phyloP scores from a whole-genome alignment of 2,329 filamentous ascomycete genomes.

The Fusarium transvaalense region DNA sequence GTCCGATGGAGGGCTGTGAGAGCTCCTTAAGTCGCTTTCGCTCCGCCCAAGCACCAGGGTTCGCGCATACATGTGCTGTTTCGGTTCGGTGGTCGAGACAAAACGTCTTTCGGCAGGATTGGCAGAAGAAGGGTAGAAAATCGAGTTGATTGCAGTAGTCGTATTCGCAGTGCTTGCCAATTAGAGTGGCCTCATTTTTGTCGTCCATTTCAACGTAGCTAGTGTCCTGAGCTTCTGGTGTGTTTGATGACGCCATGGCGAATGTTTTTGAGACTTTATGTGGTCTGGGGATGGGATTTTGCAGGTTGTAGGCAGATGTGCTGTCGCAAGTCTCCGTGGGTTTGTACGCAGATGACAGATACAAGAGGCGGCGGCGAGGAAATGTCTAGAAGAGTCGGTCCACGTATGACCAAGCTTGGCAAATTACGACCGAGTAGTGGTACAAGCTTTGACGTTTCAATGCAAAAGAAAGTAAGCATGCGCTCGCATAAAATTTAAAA shows the following conservation, averaged over 20 bases:
- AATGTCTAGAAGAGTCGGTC: constrained; percentile 52
- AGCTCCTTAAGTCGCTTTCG: constrained; percentile 68
- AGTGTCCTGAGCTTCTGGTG: constrained; percentile 57
- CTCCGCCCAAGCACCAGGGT: constrained; percentile 72
- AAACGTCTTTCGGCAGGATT: constrained; percentile 86
- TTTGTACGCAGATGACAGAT: constrained; percentile 37
- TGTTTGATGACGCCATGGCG: constrained; percentile 67
- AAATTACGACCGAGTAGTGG: constrained; percentile 21
- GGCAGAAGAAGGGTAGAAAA: constrained; percentile 94
- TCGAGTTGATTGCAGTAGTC: constrained; percentile 94
- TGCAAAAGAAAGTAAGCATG: not conserved
- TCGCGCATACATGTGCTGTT: constrained; percentile 77
- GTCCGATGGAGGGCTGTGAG: constrained; percentile 65
- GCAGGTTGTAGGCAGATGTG: constrained; percentile 45
- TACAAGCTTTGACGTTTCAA: constrained; percentile 11
- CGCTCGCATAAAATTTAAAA: not conserved
- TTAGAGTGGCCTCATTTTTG: constrained; percentile 79
- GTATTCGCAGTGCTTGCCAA: constrained; percentile 92
- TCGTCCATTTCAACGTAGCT: constrained; percentile 80
- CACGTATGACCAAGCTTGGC: constrained; percentile 47
- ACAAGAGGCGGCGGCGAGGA: constrained; percentile 47
- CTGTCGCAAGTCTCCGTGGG: constrained; percentile 46
- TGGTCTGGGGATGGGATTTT: not conserved
- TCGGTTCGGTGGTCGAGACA: constrained; percentile 96
- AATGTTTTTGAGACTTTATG: constrained; percentile 29